Evolutionary conservation across 2,329 filamentous ascomycete species (phyloP).

Genomic region (Cladophialophora exuberans): DNA sequence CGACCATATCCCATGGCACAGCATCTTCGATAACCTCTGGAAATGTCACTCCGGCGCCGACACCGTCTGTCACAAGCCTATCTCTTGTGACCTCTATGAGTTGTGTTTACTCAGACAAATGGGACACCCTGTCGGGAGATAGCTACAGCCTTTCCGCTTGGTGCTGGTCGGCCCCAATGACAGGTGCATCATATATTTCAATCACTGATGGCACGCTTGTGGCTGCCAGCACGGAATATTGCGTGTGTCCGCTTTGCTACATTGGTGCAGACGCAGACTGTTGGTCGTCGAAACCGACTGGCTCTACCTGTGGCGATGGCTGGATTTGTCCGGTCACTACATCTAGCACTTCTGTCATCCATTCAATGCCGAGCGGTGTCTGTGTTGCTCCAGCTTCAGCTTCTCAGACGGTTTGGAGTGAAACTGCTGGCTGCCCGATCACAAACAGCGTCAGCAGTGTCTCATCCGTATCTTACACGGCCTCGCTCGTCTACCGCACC

Average conservation of each 20-base stretch:
- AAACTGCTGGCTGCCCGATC: background rate
- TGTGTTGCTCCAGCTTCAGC: background rate
- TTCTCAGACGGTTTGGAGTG: background rate
- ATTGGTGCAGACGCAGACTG: slow-evolving; percentile 6
- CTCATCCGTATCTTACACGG: background rate
- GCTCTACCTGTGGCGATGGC: slow-evolving; percentile 8
- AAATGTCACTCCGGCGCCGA: too few species aligned
- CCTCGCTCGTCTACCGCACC: slow-evolving; percentile 2
- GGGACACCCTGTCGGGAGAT: too few species aligned
- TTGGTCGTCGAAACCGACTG: background rate
- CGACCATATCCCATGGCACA: background rate
- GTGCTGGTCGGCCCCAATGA: too few species aligned
- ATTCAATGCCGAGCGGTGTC: slow-evolving; percentile 6
- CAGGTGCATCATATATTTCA: too few species aligned
- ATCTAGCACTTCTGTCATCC: background rate
- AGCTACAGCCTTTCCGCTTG: too few species aligned
- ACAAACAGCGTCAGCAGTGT: slow-evolving; percentile 2
- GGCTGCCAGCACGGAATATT: background rate
- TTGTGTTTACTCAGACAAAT: too few species aligned
- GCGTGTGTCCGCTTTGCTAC: slow-evolving; percentile 9
- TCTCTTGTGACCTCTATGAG: too few species aligned
- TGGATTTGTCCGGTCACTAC: slow-evolving; percentile 12
- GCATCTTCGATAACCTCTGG: too few species aligned
- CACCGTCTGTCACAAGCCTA: too few species aligned
- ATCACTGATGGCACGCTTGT: background rate